Conservation (phyloP, 805 yeast species). For the Maudiozyma serrabonitensis region DNA sequence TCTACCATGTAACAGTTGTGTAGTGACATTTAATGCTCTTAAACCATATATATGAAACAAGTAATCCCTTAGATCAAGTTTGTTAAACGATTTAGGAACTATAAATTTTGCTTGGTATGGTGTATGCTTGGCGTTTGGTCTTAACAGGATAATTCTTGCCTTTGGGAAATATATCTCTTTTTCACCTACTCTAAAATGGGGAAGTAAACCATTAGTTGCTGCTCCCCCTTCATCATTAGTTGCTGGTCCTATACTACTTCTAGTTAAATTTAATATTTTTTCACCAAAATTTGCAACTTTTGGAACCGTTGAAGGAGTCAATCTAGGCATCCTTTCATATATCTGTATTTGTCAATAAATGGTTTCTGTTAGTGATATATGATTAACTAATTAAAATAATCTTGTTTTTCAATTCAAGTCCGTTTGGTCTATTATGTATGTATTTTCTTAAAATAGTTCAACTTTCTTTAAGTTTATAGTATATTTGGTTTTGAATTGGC, state of each 20-base stretch:
- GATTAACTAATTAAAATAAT: too few species aligned
- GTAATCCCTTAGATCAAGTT: slow-evolving; percentile 89
- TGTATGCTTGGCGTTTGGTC: slow-evolving; percentile 93
- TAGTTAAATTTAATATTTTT: slow-evolving; percentile 28
- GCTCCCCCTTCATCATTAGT: background rate
- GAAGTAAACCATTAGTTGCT: slow-evolving; percentile 13
- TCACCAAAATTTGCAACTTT: slow-evolving; percentile 11
- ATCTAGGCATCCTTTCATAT: slow-evolving; percentile 1
- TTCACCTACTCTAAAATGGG: slow-evolving; percentile 80
- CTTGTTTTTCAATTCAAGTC: too few species aligned
- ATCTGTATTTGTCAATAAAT: too few species aligned
- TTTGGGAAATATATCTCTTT: slow-evolving; percentile 73
- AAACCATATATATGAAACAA: slow-evolving; percentile 83
- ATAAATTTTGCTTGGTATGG: slow-evolving; percentile 95
- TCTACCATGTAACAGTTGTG: slow-evolving; percentile 69
- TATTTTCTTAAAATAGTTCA: too few species aligned
- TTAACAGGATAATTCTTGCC: slow-evolving; percentile 66
- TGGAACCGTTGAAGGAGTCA: background rate
- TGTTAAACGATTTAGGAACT: slow-evolving; percentile 90
- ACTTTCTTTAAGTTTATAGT: too few species aligned
- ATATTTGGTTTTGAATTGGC: too few species aligned
- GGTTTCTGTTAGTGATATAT: too few species aligned
- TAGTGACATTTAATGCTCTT: slow-evolving; percentile 79
- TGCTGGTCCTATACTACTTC: slow-evolving; percentile 35
- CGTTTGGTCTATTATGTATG: too few species aligned